Evolutionary conservation across 1,139 yeast genomes (phyloP), one percentile per base, ranked within the genome.

Genomic region (Kodamaea anthophila): DNA sequence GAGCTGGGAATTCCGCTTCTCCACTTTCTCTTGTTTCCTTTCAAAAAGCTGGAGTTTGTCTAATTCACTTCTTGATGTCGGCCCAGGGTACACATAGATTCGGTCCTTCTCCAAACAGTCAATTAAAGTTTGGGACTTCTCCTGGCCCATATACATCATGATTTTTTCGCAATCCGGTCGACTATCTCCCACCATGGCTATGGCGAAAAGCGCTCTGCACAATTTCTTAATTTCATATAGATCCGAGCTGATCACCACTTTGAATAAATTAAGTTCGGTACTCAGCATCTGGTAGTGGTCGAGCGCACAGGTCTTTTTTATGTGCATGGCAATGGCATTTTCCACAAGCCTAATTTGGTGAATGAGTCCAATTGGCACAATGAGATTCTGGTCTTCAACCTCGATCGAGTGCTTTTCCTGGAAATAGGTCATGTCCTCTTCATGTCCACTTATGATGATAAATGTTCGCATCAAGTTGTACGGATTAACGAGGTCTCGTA

Each of bases 221-320:
- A 51, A 29, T 5, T 35, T 36, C 5, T 29, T 26, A 9, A 52
- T 36, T 18, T 53, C 46, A 3, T 23, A 13, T 2, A 37, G 11
- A 28, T 52, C 51, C 5, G 42, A 38, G 18, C 39, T 36, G 3
- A 52, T 13, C 3, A 52, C 34, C 13, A 49, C 27, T 35, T 34
- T 39, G 20, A 28, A 27, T 39, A 37, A 38, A 26, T 33, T 38
- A 13, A 36, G 27, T 11, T 21, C 23, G 12, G 14, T 19, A 3
- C 9, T 5, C 25, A 22, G 22, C 20, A 24, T 8, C 9, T 18
- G 26, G 24, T 15, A 27, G 2, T 32, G 27, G 6, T 21, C 23
- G 13, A 31, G 18, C 5, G 14, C 26, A 14, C 20, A 15, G 9
- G 27, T 30, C 21, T 29, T 25, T 14, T 31, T 30, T 12, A 44